These are phyloP conservation scores for Cyclotella sp. DNA, from an alignment of 108 stramenopile species.

Conservation along the genomic window DNA sequence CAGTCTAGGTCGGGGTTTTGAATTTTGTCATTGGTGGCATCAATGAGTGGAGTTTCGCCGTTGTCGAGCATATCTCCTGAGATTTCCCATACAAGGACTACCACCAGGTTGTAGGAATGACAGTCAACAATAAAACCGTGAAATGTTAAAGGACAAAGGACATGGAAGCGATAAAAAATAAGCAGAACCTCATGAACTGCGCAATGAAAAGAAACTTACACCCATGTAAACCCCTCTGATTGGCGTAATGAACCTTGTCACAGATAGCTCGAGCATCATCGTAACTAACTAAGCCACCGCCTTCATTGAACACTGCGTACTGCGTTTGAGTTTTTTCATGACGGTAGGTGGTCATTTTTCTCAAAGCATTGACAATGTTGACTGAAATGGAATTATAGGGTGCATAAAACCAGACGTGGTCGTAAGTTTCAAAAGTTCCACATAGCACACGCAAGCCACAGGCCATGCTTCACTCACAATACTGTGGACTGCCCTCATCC, in stretches of 20 bases:
- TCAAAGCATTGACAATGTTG: conserved; percentile 40
- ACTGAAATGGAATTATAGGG: neutral
- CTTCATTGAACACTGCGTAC: conserved; percentile 46
- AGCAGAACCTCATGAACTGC: no score
- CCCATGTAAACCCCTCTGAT: conserved; percentile 43
- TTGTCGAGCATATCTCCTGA: conserved; percentile 50
- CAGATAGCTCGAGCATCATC: conserved; percentile 53
- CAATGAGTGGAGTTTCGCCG: conserved; percentile 46
- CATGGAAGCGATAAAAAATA: neutral
- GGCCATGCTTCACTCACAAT: conserved; percentile 14
- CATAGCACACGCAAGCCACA: neutral
- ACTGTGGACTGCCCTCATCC: conserved; percentile 58
- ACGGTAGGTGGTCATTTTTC: conserved; percentile 40
- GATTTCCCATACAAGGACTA: conserved; percentile 43
- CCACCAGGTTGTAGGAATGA: neutral
- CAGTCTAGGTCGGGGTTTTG: conserved; percentile 39
- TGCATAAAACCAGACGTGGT: neutral
- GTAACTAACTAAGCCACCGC: conserved; percentile 41
- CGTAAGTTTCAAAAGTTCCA: neutral
- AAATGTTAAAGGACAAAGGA: no score
- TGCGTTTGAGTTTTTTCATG: conserved; percentile 52
- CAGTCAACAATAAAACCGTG: neutral
- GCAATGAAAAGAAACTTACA: neutral
- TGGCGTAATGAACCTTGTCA: conserved; percentile 53
- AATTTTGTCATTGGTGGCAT: conserved; percentile 42